Percentiles rank a stretch among this genome's conserved stretches.
phyloP scores from a whole-genome alignment of 179 eudicot genomes.

The Pouteria campechiana region DNA sequence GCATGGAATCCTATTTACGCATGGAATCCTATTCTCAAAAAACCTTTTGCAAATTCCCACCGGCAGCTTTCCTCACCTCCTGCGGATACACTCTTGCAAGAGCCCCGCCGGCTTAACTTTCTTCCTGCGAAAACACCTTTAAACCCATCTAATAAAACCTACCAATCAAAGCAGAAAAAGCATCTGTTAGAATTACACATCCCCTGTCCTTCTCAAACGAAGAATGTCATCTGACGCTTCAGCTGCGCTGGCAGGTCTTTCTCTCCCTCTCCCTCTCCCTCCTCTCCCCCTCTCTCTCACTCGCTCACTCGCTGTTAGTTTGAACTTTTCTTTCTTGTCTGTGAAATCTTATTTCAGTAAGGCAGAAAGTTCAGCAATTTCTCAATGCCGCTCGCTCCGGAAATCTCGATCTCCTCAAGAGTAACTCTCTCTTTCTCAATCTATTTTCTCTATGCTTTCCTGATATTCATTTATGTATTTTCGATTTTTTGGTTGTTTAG shows the following conservation, averaged over 20 bases:
- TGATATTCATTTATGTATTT: background rate
- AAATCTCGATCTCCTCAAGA: conserved; percentile 50
- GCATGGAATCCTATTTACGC: no score
- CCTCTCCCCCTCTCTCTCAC: background rate
- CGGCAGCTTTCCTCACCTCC: no score
- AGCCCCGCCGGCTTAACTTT: no score
- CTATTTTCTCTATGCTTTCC: background rate
- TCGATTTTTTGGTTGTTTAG: conserved; percentile 15
- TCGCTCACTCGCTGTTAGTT: background rate
- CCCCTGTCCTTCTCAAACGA: no score
- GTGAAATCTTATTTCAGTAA: conserved; percentile 44
- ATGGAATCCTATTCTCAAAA: no score
- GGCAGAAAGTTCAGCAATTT: conserved; percentile 67
- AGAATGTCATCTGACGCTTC: conserved; percentile 63
- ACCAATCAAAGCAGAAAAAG: no score
- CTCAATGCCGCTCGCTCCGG: conserved; percentile 72
- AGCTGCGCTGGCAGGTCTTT: conserved; percentile 69
- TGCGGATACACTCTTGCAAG: no score
- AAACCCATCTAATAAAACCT: no score
- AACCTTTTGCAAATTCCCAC: no score
- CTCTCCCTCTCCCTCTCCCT: conserved; percentile 1
- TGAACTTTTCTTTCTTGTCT: background rate
- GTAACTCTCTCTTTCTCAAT: conserved; percentile 18
- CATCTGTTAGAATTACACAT: no score
- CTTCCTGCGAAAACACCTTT: no score